phyloP scores from a whole-genome alignment of 768 basidiomycete species.

The Boletellus ananas region DNA sequence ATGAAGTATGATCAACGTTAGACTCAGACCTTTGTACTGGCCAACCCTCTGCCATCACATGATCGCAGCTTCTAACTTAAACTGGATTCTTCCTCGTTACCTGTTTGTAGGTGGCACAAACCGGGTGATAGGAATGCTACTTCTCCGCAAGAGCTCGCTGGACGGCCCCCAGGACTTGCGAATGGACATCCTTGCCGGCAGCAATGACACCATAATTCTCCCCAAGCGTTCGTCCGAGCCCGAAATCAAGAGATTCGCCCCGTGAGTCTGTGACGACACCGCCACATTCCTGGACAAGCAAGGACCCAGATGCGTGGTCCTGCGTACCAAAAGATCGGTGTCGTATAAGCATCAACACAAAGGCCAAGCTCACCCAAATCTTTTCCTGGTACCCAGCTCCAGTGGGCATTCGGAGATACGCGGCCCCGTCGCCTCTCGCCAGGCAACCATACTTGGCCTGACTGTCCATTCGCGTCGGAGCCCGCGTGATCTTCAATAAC shows the following conservation, averaged over 20 bases:
- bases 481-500: constrained; percentile 58
- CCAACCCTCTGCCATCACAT: no score
- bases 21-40: no score
- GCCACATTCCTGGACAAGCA: constrained; percentile 87
- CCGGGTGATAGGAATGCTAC: no score
- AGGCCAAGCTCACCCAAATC: constrained; percentile 73
- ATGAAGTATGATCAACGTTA: no score
- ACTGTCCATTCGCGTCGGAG: constrained; percentile 85
- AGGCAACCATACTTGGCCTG: constrained; percentile 94
- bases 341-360: no score
- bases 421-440: constrained; percentile 79
- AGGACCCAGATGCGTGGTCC: constrained; percentile 87
- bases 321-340: constrained; percentile 25
- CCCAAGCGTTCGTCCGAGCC: constrained; percentile 78
- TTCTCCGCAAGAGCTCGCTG: constrained; percentile 47
- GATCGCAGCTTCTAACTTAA: no score
- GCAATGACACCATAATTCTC: constrained; percentile 89
- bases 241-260: constrained; percentile 78
- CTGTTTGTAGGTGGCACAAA: no score
- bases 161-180: constrained; percentile 68
- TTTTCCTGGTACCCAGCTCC: constrained; percentile 83
- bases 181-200: constrained; percentile 68
- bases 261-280: constrained; percentile 84
- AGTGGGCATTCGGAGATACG: constrained; percentile 78
- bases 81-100: no score